Conservation (phyloP, 78 protist genomes). For the Acrasis kona region DNA sequence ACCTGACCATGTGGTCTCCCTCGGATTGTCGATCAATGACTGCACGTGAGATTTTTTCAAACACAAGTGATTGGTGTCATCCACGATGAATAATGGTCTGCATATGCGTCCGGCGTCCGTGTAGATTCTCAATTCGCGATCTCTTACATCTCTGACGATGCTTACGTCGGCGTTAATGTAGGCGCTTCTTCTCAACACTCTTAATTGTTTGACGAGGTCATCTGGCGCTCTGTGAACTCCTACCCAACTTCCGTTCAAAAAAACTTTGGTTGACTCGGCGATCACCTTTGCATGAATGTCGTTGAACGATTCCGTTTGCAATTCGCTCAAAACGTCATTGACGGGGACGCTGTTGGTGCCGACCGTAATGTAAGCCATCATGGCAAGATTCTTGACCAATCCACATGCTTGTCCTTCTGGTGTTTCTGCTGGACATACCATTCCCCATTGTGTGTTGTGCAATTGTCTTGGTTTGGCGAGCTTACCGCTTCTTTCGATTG, state of each 20-base stretch:
- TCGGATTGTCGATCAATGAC: background rate
- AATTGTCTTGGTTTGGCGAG: conserved; percentile 91
- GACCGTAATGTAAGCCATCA: conserved; percentile 89
- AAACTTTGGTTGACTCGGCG: conserved; percentile 72
- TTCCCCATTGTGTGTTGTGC: conserved; percentile 99
- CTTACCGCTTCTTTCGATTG: conserved; percentile 80
- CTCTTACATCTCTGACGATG: conserved; percentile 75
- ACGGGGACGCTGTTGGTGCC: conserved; percentile 63
- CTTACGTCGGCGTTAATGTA: conserved; percentile 45
- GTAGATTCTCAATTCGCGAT: conserved; percentile 63
- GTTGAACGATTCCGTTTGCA: background rate
- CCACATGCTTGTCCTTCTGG: conserved; percentile 94
- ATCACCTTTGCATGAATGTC: background rate
- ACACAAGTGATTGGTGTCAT: conserved; percentile 11
- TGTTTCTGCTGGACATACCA: conserved; percentile 98
- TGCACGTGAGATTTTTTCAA: background rate
- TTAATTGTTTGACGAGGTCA: conserved; percentile 53
- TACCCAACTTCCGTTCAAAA: conserved; percentile 97
- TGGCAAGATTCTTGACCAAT: conserved; percentile 95
- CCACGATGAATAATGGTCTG: conserved; percentile 94
- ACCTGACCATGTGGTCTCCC: conserved; percentile 30
- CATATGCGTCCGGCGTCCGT: conserved; percentile 91
- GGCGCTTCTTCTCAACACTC: conserved; percentile 58
- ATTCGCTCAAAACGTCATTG: conserved; percentile 66
- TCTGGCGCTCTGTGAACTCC: conserved; percentile 86